These are phyloP conservation scores for Tardiomyces blankii DNA, from an alignment of 1,139 yeast genomes.

Conservation along the genomic window DNA sequence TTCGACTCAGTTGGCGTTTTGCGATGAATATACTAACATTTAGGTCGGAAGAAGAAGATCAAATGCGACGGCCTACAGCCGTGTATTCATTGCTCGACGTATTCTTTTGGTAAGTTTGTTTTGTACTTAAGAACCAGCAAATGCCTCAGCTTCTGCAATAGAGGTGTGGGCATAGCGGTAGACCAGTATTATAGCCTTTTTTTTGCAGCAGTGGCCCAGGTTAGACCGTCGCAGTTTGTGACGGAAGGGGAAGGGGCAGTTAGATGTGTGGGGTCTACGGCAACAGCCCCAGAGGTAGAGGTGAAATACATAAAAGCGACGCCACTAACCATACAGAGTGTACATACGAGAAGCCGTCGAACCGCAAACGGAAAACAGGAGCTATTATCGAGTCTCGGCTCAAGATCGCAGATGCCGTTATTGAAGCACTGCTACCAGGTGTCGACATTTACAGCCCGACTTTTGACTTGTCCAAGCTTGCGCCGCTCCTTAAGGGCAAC, in stretches of 20 bases:
- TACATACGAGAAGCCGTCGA: constrained; percentile 67
- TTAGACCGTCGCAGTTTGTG: too few species aligned
- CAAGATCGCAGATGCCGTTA: constrained; percentile 25
- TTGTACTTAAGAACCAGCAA: too few species aligned
- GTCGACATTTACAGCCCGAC: constrained; percentile 37
- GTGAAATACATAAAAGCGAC: too few species aligned
- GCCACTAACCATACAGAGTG: constrained; percentile 29
- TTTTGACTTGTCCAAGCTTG: constrained; percentile 32
- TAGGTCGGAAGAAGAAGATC: constrained; percentile 48
- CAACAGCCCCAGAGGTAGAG: too few species aligned
- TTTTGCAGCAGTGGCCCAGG: too few species aligned
- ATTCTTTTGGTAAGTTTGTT: constrained; percentile 23
- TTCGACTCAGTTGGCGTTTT: neutral
- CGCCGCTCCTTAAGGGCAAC: constrained; percentile 1
- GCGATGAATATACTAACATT: neutral
- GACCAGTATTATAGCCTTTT: too few species aligned
- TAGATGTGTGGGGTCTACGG: too few species aligned
- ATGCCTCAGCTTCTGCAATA: too few species aligned
- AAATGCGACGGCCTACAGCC: constrained; percentile 85
- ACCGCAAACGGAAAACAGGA: constrained; percentile 38
- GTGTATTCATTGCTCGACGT: constrained; percentile 83
- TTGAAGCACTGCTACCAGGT: constrained; percentile 41
- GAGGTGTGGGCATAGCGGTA: neutral
- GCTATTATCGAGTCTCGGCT: constrained; percentile 27
- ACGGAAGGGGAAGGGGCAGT: too few species aligned